Percentiles rank a stretch among this genome's conserved stretches.
Conservation (phyloP, 257 asterid genomes). For the Anisodus acutangulus region DNA sequence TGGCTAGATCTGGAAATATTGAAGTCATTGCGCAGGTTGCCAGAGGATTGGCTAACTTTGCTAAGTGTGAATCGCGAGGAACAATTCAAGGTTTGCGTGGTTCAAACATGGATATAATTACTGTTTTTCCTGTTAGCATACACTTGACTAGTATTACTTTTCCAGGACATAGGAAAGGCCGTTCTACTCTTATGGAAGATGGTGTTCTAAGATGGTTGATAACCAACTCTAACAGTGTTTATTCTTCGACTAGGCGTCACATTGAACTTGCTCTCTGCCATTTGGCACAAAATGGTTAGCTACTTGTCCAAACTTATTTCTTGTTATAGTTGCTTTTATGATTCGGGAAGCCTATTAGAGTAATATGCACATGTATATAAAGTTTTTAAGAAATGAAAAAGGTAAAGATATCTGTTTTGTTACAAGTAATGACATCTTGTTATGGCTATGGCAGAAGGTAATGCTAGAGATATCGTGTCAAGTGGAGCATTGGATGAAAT, state of each 20-base stretch:
- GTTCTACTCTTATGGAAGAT: constrained; percentile 79
- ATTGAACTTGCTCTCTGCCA: constrained; percentile 91
- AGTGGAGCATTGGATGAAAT: constrained; percentile 70
- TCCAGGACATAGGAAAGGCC: constrained; percentile 70
- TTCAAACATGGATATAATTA: background rate
- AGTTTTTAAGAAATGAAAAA: background rate
- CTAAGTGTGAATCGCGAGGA: constrained; percentile 88
- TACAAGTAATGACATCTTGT: background rate
- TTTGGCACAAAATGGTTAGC: constrained; percentile 90
- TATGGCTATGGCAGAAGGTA: constrained; percentile 60
- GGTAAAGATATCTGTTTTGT: background rate
- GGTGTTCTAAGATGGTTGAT: constrained; percentile 77
- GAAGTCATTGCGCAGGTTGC: constrained; percentile 88
- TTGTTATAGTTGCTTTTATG: constrained; percentile 16
- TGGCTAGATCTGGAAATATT: constrained; percentile 62
- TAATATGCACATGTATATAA: constrained; percentile 16
- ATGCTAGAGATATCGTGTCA: constrained; percentile 67
- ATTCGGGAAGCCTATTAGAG: background rate
- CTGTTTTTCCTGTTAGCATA: background rate
- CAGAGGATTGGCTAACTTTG: constrained; percentile 86
- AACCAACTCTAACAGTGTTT: constrained; percentile 56
- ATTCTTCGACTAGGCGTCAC: constrained; percentile 74
- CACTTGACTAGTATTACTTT: constrained; percentile 31
- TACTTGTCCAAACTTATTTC: constrained; percentile 6
- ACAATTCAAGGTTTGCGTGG: constrained; percentile 67